phyloP scores from a whole-genome alignment of 345 rosid species.

The Eucalyptus cladocalyx region DNA sequence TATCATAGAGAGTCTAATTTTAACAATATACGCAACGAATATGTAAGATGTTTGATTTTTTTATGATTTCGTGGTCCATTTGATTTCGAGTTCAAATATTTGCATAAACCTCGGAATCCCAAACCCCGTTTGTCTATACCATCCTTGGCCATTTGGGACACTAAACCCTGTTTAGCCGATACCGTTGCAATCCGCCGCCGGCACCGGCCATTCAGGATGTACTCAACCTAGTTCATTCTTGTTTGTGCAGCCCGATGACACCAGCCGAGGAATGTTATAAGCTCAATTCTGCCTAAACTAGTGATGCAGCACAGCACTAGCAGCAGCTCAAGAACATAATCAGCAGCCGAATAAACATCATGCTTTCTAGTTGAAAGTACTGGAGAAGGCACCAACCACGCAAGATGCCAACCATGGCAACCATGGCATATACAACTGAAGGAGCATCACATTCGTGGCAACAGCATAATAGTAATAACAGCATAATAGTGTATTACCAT shows the following conservation, averaged over 20 bases:
- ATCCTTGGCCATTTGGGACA: not conserved
- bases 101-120: not conserved
- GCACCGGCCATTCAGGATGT: not conserved
- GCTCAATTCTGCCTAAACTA: not conserved
- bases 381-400: not conserved
- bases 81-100: not conserved
- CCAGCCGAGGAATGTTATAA: not conserved
- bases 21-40: too few relatives aligned
- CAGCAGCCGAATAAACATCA: not conserved
- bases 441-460: not conserved
- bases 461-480: not conserved
- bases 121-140: not conserved
- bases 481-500: not conserved
- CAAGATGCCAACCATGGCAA: not conserved
- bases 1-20: too few relatives aligned
- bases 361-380: not conserved
- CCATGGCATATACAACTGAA: not conserved
- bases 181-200: not conserved
- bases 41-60: not conserved
- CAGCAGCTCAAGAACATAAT: not conserved
- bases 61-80: not conserved
- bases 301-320: not conserved
- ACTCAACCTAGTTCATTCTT: not conserved
- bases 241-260: not conserved
- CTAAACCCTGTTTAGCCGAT: not conserved